Conservation (phyloP, 2,329 filamentous ascomycete species). For the Apiospora malaysiana region DNA sequence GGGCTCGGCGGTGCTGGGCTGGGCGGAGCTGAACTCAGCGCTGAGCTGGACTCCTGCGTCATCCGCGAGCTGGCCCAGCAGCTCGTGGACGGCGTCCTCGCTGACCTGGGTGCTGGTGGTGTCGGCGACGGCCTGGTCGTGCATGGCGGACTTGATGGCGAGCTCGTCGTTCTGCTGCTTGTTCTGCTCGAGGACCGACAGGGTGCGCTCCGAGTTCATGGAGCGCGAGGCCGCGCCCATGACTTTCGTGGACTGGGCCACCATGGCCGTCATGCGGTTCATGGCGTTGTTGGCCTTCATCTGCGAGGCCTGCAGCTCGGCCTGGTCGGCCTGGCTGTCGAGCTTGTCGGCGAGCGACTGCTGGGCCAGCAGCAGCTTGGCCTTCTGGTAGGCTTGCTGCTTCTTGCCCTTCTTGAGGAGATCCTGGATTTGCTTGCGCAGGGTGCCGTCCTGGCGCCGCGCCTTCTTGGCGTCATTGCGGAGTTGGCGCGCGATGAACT, state of each 20-base stretch:
- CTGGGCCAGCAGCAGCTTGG: constrained; percentile 66
- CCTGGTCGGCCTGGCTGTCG: constrained; percentile 70
- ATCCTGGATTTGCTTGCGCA: constrained; percentile 68
- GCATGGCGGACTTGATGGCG: constrained; percentile 73
- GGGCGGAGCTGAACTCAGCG: constrained; percentile 70
- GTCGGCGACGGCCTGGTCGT: constrained; percentile 83
- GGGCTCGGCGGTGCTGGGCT: constrained; percentile 63
- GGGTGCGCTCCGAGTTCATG: constrained; percentile 66
- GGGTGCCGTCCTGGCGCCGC: constrained; percentile 63
- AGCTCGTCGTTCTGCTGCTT: constrained; percentile 68
- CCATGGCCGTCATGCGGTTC: constrained; percentile 70
- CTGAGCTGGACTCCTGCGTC: constrained; percentile 85
- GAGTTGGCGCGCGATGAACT: constrained; percentile 67
- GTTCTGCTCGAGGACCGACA: constrained; percentile 66
- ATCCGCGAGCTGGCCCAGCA: constrained; percentile 86
- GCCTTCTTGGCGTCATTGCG: constrained; percentile 66
- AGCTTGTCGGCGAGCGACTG: constrained; percentile 67
- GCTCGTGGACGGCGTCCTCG: constrained; percentile 84
- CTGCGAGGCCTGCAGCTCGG: constrained; percentile 63
- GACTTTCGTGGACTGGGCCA: constrained; percentile 63
- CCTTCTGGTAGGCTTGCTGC: constrained; percentile 68
- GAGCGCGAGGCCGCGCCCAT: constrained; percentile 64
- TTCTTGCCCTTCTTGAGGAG: constrained; percentile 68
- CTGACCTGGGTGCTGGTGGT: constrained; percentile 76
- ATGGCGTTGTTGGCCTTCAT: constrained; percentile 70